Percentiles rank a stretch among this genome's conserved stretches.
These are phyloP conservation scores for Rutidosis leptorrhynchoides DNA, from an alignment of 129 eudicot genomes.

Conservation along the genomic window DNA sequence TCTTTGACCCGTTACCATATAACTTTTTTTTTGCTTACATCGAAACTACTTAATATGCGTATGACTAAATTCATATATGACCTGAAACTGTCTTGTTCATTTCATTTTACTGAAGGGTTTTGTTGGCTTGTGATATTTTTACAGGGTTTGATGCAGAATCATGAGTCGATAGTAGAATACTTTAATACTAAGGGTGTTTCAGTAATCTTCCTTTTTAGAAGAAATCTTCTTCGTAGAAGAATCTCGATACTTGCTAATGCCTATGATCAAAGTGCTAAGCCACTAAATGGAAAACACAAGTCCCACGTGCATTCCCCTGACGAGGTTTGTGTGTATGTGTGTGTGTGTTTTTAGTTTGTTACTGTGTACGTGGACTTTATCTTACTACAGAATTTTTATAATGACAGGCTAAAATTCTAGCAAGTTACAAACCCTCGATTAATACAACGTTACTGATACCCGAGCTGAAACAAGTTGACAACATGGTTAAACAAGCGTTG, in stretches of 20 bases:
- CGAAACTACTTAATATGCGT: background rate
- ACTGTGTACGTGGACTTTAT: background rate
- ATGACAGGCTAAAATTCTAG: constrained; percentile 81
- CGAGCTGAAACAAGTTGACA: constrained; percentile 63
- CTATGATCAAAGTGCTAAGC: constrained; percentile 78
- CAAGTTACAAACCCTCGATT: constrained; percentile 68
- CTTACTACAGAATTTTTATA: constrained; percentile 12
- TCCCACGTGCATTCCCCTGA: constrained; percentile 83
- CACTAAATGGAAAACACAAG: constrained; percentile 86
- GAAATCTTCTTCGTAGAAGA: constrained; percentile 89
- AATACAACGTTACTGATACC: constrained; percentile 61
- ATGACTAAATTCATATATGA: background rate
- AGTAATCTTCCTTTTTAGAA: constrained; percentile 75
- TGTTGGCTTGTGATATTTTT: background rate
- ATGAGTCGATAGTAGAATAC: constrained; percentile 77
- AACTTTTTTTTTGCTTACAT: background rate
- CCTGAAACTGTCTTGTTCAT: background rate
- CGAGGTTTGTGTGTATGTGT: constrained; percentile 56
- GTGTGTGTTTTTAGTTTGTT: constrained; percentile 5
- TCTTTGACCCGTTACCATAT: constrained; percentile 10
- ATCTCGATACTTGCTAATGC: constrained; percentile 87
- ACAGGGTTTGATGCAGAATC: constrained; percentile 85
- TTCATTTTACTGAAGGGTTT: background rate
- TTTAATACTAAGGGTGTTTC: constrained; percentile 72
- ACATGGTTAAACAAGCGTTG: constrained; percentile 59